Conservation (phyloP, 139 green algal genomes). For the Chlamydomonas eustigma region DNA sequence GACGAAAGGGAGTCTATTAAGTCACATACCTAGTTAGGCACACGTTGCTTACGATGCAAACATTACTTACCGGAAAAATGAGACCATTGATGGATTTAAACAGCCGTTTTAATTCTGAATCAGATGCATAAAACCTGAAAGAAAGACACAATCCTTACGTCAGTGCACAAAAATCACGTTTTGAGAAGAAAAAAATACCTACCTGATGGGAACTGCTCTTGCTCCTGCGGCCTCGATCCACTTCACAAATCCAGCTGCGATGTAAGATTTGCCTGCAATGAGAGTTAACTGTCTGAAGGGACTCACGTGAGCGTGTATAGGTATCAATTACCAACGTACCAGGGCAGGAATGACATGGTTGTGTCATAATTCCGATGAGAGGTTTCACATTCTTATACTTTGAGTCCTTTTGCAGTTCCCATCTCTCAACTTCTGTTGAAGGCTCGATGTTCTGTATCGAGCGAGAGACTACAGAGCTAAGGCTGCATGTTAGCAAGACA, state of each 20-base stretch:
- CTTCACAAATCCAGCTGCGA: constrained; percentile 28
- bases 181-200: no score
- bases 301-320: background rate
- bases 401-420: background rate
- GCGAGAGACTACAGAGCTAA: no score
- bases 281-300: no score
- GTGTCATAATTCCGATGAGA: constrained; percentile 23
- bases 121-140: constrained; percentile 56
- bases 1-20: background rate
- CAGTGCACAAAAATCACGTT: no score
- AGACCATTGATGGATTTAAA: constrained; percentile 79
- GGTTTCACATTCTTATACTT: constrained; percentile 18
- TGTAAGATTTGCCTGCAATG: constrained; percentile 14
- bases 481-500: no score
- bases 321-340: background rate
- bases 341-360: constrained; percentile 13
- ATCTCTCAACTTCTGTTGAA: background rate
- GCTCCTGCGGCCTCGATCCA: constrained; percentile 24
- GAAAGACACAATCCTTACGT: no score
- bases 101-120: constrained; percentile 65
- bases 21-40: background rate
- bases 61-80: constrained; percentile 58
- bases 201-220: constrained; percentile 24
- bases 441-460: no score
- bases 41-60: background rate